These are phyloP conservation scores for Capsaspora owczarzaki DNA, from an alignment of 78 protist species.

Conservation along the genomic window DNA sequence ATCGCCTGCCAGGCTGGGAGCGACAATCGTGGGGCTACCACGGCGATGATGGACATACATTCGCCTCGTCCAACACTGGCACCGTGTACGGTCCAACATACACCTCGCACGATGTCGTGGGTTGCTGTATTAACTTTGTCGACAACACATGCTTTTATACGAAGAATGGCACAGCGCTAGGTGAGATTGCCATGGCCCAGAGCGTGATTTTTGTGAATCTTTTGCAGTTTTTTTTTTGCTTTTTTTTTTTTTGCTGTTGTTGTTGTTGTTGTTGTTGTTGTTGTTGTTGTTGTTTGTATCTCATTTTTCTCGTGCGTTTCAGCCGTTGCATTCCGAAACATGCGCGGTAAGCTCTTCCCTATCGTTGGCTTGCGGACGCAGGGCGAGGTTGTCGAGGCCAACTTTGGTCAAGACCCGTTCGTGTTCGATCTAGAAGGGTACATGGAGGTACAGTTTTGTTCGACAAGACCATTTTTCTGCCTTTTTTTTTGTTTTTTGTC, in stretches of 20 bases:
- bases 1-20: constrained; percentile 73
- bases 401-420: constrained; percentile 60
- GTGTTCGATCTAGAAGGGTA: constrained; percentile 49
- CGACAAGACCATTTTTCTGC: background rate
- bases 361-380: constrained; percentile 51
- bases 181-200: constrained; percentile 26
- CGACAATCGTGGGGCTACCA: constrained; percentile 61
- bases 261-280: background rate
- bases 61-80: constrained; percentile 20
- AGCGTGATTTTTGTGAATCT: background rate
- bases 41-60: constrained; percentile 66
- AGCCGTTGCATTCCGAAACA: background rate
- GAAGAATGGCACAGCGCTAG: constrained; percentile 55
- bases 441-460: constrained; percentile 19
- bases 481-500: background rate
- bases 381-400: constrained; percentile 57
- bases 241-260: background rate
- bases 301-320: background rate
- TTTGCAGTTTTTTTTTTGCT: background rate
- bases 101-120: constrained; percentile 53
- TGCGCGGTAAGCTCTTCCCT: constrained; percentile 35
- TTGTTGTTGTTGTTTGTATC: background rate
- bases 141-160: constrained; percentile 53
- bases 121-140: constrained; percentile 54
- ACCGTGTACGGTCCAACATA: constrained; percentile 50